Conservation (phyloP, 345 rosid species). For the Aquilaria sinensis region DNA sequence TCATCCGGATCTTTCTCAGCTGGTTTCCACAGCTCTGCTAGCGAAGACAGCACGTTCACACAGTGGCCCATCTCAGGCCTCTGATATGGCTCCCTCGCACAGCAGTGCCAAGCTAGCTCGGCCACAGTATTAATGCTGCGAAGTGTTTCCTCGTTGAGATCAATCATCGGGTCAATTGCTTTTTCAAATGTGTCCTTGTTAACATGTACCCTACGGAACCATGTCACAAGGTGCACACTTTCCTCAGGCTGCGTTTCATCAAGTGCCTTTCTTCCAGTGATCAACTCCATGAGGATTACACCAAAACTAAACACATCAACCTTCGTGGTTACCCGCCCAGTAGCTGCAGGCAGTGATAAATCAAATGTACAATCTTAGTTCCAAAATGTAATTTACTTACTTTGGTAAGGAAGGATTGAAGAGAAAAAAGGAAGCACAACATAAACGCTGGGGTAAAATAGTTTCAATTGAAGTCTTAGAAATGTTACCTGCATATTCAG, state of each 20-base stretch:
- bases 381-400: not conserved
- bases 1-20: conserved; percentile 43
- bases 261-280: conserved; percentile 59
- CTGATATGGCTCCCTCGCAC: conserved; percentile 50
- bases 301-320: conserved; percentile 73
- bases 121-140: conserved; percentile 47
- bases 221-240: conserved; percentile 50
- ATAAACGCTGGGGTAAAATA: not conserved
- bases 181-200: conserved; percentile 35
- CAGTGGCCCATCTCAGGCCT: conserved; percentile 71
- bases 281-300: conserved; percentile 67
- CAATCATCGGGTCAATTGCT: conserved; percentile 39
- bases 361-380: not conserved
- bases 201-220: conserved; percentile 53
- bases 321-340: conserved; percentile 73
- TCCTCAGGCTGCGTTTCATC: conserved; percentile 53
- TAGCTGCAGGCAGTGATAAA: conserved; percentile 25
- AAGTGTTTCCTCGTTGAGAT: conserved; percentile 34
- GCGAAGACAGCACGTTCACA: conserved; percentile 52
- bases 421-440: no score
- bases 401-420: no score
- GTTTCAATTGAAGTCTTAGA: not conserved
- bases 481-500: conserved; percentile 41
- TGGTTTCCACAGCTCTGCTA: conserved; percentile 50
- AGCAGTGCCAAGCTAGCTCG: conserved; percentile 52